Conservation (phyloP, 2,329 filamentous ascomycete genomes). For the Botrytis sinoallii region DNA sequence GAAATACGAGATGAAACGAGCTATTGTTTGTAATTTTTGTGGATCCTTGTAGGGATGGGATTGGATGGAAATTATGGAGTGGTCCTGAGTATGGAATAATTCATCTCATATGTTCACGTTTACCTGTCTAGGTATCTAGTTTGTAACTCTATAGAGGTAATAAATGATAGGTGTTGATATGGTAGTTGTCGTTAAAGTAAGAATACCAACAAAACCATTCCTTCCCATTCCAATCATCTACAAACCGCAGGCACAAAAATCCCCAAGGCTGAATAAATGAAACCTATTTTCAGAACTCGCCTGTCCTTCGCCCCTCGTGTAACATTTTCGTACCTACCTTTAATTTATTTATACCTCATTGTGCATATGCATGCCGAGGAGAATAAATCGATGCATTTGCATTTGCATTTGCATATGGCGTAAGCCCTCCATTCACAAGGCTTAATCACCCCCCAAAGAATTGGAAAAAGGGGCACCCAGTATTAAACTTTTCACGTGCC, state of each 20-base stretch:
- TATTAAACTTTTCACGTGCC: not conserved
- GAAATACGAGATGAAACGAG: slow-evolving; percentile 8
- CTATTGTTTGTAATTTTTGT: not conserved
- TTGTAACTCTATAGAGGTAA: no score
- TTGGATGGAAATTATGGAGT: not conserved
- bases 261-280: not conserved
- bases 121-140: no score
- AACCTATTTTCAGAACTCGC: not conserved
- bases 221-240: not conserved
- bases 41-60: not conserved
- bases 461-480: not conserved
- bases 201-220: not conserved
- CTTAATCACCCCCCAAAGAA: not conserved
- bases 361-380: not conserved
- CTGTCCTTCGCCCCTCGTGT: not conserved
- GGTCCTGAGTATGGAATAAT: not conserved
- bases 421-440: not conserved
- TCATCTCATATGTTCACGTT: not conserved
- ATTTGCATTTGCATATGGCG: not conserved
- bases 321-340: not conserved
- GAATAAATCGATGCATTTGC: not conserved
- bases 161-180: not conserved
- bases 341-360: not conserved
- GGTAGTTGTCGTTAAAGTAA: not conserved
- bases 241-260: not conserved